A percentile compares a stretch with the other conserved stretches of the same genome.
Conservation (phyloP, 2,329 filamentous ascomycete species). For the Diaporthe velutina region DNA sequence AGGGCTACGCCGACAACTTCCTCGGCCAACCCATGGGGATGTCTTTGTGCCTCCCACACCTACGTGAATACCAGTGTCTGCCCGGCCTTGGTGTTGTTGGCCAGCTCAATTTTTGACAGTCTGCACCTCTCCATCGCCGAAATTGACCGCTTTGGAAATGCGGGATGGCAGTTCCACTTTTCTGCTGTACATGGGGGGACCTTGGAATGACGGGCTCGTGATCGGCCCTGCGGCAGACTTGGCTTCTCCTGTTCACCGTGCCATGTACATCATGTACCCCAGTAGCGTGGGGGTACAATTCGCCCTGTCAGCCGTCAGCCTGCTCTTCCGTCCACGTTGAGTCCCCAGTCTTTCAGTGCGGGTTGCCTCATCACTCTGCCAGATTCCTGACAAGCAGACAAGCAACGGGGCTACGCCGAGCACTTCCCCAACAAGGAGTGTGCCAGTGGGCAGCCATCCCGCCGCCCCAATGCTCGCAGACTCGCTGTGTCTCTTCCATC, state of each 20-base stretch:
- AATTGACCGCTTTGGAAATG: constrained; percentile 27
- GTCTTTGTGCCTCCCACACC: not conserved
- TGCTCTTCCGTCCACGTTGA: not conserved
- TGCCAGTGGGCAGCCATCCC: not conserved
- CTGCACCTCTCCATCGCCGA: constrained; percentile 10
- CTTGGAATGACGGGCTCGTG: constrained; percentile 14
- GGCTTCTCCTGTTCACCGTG: constrained; percentile 2
- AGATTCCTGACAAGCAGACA: not conserved
- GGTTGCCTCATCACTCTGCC: not conserved
- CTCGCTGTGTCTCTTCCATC: not conserved
- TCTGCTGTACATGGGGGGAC: not conserved
- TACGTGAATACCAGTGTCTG: not conserved
- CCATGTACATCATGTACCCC: not conserved
- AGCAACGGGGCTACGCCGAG: not conserved
- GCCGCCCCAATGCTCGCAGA: not conserved
- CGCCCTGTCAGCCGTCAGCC: constrained; percentile 26
- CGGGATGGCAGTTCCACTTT: constrained; percentile 26
- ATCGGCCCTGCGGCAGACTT: constrained; percentile 28
- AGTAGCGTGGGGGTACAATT: constrained; percentile 28
- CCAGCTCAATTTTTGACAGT: not conserved
- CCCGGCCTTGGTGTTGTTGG: not conserved
- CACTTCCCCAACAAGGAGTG: not conserved
- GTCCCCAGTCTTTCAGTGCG: not conserved
- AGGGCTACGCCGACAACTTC: constrained; percentile 4
- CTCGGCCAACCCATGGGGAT: not conserved